phyloP scores from a whole-genome alignment of 164 flowering plant species.

The Amborella trichopoda region DNA sequence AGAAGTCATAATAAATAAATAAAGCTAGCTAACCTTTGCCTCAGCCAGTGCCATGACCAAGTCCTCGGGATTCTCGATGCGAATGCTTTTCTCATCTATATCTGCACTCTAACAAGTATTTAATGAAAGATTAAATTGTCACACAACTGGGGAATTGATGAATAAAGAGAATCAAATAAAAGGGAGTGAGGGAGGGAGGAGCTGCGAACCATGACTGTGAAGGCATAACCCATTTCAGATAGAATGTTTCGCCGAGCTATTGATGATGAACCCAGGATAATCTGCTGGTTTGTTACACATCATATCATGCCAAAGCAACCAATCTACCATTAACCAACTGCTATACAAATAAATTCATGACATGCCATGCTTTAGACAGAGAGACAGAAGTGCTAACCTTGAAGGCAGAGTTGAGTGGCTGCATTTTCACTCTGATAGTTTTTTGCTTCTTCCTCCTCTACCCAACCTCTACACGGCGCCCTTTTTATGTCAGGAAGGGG shows the following conservation, averaged over 20 bases:
- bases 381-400: no score
- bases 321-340: no score
- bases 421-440: no score
- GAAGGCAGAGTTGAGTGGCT: no score
- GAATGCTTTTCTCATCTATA: conserved; percentile 74
- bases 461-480: no score
- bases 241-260: conserved; percentile 56
- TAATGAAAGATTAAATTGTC: conserved; percentile 2
- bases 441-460: no score
- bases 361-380: no score
- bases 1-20: no score
- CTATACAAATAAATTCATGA: no score
- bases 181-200: background rate
- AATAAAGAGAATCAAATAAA: background rate
- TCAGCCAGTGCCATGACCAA: conserved; percentile 86
- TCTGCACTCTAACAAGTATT: conserved; percentile 56
- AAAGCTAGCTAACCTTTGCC: conserved; percentile 48
- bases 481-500: no score
- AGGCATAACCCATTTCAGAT: conserved; percentile 84
- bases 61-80: conserved; percentile 80
- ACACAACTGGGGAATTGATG: background rate
- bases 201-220: conserved; percentile 48
- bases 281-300: no score
- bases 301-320: no score
- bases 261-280: conserved; percentile 87